Evolutionary conservation across 2,329 filamentous ascomycete species (phyloP), one percentile per base, ranked within the genome.

Genomic region (Geoglossum cookeanum): DNA sequence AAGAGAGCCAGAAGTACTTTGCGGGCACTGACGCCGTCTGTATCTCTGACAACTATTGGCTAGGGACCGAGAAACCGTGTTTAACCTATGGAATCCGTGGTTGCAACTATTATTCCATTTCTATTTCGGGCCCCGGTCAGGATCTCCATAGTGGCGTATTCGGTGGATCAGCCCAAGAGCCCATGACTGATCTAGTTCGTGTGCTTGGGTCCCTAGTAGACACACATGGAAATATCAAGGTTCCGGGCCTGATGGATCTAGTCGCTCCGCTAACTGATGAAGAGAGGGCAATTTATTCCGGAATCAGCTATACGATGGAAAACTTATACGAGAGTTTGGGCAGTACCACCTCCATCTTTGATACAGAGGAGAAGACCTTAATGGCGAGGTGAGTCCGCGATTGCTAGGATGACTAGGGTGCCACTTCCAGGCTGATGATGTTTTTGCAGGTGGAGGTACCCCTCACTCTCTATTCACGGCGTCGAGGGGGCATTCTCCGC

Each of bases 1-100:
- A 80, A 52, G 92, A 98, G 74, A 89, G 85, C 63, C 88, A 94
- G 74, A 85, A 87, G 65, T 97, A 84, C 77, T 98, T 98, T 75
- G 88, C 88, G 66, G 91, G 96, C 65, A 83, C 89, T 39, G 92
- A 98, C 63, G 92, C 90, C 4, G 88, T 97, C 60, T 98, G 92
- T 74, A 98, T 98, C 68, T 95, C 88, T 53, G 92, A 98, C 72
- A 98, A 98, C 79, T 98, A 98, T 81, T 98, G 92, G 92, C 83
- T 98, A 45, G 92, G 92, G 59, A 97, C 92, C 4, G 89, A 97
- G 78, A 96, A 96, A 78, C 92, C 92, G 11, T 98, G 92, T 71
- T 74, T 98, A 67, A 98, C 92, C 8, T 98, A 98, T 70, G 92
- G 92, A 64, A 84, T 98, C 61, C 86, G 92, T 63, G 92, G 92